Conservation (phyloP, 805 yeast genomes). For the Ogataea thermomethanolica region DNA sequence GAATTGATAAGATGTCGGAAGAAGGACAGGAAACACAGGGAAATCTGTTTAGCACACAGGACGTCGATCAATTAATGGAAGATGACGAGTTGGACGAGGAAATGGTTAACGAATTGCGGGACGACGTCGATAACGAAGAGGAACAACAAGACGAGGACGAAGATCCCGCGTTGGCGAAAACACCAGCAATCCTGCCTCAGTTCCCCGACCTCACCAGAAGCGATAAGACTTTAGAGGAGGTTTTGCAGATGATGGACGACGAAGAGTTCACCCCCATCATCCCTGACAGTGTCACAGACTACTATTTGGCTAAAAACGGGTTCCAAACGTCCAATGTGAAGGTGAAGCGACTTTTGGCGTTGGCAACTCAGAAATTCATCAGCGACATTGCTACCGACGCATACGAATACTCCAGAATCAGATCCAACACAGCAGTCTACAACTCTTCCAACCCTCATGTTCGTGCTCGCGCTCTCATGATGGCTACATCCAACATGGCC, state of each 20-base stretch:
- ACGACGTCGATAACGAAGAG: conserved; percentile 9
- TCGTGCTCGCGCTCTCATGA: conserved; percentile 69
- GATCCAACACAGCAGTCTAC: conserved; percentile 85
- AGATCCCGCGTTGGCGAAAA: conserved; percentile 28
- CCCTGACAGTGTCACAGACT: conserved; percentile 95
- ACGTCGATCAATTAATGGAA: conserved; percentile 22
- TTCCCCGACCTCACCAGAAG: conserved; percentile 69
- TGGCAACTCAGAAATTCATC: conserved; percentile 94
- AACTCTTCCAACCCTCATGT: conserved; percentile 83
- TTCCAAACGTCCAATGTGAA: conserved; percentile 75
- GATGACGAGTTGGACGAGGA: conserved; percentile 33
- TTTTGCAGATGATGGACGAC: conserved; percentile 85
- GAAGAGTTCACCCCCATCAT: conserved; percentile 93
- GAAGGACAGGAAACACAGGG: conserved; percentile 9
- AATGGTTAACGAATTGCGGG: conserved; percentile 24
- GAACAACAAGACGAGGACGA: conserved; percentile 12
- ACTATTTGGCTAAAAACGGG: conserved; percentile 76
- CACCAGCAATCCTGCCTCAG: conserved; percentile 38
- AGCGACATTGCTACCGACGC: conserved; percentile 96
- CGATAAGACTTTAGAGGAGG: conserved; percentile 80
- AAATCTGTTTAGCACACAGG: conserved; percentile 19
- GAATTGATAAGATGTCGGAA: conserved; percentile 1
- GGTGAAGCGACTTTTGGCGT: conserved; percentile 78
- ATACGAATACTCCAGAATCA: conserved; percentile 87
- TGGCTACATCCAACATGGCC: conserved; percentile 47